phyloP scores from a whole-genome alignment of 179 eudicot species.

The Vitellaria paradoxa region DNA sequence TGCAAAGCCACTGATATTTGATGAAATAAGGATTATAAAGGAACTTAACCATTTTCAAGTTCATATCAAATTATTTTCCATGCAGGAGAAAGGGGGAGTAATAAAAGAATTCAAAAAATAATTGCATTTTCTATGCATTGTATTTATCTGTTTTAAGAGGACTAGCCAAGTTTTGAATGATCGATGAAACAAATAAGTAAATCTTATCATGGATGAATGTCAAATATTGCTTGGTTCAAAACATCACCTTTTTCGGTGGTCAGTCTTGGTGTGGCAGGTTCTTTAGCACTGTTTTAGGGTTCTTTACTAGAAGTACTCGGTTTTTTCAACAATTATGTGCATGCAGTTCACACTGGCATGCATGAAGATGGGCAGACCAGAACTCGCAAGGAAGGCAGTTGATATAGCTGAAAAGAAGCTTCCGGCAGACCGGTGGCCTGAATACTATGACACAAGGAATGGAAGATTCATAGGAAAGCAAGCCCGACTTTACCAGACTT shows the following conservation, averaged over 20 bases:
- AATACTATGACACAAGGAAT: conserved; percentile 74
- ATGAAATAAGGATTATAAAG: not conserved
- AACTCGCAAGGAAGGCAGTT: conserved; percentile 70
- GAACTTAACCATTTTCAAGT: not conserved
- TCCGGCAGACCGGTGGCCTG: conserved; percentile 67
- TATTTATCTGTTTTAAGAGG: not conserved
- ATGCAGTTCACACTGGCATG: conserved; percentile 77
- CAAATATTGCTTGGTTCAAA: not conserved
- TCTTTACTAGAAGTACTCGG: not conserved
- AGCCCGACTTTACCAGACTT: conserved; percentile 82
- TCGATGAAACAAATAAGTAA: not conserved
- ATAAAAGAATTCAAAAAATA: not conserved
- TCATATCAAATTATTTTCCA: not conserved
- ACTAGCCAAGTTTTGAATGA: not conserved
- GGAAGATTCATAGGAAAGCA: conserved; percentile 85
- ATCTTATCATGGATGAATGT: not conserved
- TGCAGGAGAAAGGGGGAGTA: not conserved
- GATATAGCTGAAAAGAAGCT: conserved; percentile 64
- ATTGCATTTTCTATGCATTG: not conserved
- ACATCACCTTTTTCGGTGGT: not conserved
- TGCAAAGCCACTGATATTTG: not conserved
- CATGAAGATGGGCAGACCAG: conserved; percentile 84
- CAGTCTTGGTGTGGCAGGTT: not conserved
- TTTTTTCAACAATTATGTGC: not conserved
- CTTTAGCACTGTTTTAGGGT: not conserved